Base-by-base conservation (phyloP, 495 filamentous ascomycete genomes). In the Penicillium alfredii region DNA sequence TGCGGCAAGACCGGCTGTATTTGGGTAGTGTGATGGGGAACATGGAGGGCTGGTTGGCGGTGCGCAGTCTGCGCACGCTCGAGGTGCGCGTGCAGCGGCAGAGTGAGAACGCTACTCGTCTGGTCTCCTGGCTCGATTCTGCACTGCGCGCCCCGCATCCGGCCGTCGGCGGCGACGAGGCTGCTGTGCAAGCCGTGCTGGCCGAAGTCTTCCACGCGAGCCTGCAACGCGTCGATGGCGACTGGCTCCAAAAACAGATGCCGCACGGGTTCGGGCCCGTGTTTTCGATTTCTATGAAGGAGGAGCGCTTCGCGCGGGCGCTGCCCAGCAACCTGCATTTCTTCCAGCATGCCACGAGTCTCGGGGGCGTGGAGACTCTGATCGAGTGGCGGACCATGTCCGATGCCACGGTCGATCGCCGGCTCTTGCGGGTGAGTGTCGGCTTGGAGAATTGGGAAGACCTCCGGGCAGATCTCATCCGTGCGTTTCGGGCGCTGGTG, bases 311-410 rank as follows among this genome's bases (percentile, higher is more conserved):
- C 28, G 90, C 92, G 2, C 69, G 71, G 22, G 59, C 64, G 24
- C 56, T 98, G 35, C 92, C 92, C 15, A 82, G 80, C 49, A 79
- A 84, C 64, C 56, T 96, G 53, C 41, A 72, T 16, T 73, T 88
- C 33, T 98, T 96, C 68, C 86, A 94, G 45, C 92, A 98, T 71
- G 89, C 92, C 5, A 98, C 92, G 10, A 89, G 83, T 58, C 61
- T 98, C 4, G 92, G 92, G 3, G 88, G 90, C 1, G 88, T 97
- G 7, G 92, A 98, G 76, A 88, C 83, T 46, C 63, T 96, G 72
- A 84, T 98, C 52, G 72, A 52, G 56, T 70, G 56, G 72, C 63
- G 49, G 36, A 76, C 82, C 15, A 90, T 98, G 89, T 80, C 74
- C 35, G 92, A 98, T 69, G 31, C 58, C 9, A 67, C 44, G 7